phyloP scores from a whole-genome alignment of 1,139 yeast species.

The Spathaspora jeffriesii region DNA sequence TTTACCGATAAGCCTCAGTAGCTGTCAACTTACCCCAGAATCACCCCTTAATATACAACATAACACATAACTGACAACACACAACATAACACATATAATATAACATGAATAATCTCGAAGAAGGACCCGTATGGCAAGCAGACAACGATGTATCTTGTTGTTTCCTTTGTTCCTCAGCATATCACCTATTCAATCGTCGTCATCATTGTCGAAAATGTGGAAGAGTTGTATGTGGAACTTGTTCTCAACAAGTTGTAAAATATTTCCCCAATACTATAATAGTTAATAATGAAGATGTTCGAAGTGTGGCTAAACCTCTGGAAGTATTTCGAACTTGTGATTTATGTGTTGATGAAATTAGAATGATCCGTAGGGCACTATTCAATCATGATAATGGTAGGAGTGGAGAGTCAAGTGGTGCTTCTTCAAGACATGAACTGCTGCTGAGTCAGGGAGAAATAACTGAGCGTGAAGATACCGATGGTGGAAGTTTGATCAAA shows the following conservation, averaged over 20 bases:
- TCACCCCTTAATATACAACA: neutral
- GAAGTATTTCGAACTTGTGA: constrained; percentile 67
- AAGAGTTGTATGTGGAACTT: constrained; percentile 66
- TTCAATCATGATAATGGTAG: constrained; percentile 14
- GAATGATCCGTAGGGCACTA: constrained; percentile 53
- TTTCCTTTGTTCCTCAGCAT: constrained; percentile 55
- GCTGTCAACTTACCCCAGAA: neutral
- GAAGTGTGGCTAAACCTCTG: constrained; percentile 23
- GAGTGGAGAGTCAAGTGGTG: neutral
- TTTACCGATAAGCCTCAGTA: neutral
- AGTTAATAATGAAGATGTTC: constrained; percentile 27
- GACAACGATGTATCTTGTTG: constrained; percentile 67
- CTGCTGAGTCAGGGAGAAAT: constrained; percentile 1
- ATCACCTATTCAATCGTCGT: constrained; percentile 71
- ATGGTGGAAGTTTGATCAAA: constrained; percentile 25
- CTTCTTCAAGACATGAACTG: neutral
- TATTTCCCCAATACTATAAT: constrained; percentile 44
- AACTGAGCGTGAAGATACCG: constrained; percentile 7
- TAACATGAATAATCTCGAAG: constrained; percentile 3
- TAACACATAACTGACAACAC: too few relatives aligned
- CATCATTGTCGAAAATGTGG: constrained; percentile 96
- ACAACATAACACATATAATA: neutral
- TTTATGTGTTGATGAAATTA: constrained; percentile 63
- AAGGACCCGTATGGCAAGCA: constrained; percentile 72
- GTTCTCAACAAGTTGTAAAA: constrained; percentile 51